Percentiles rank a stretch among this genome's conserved stretches.
Conservation (phyloP, 768 basidiomycete genomes). For the Hericium rajendrae region DNA sequence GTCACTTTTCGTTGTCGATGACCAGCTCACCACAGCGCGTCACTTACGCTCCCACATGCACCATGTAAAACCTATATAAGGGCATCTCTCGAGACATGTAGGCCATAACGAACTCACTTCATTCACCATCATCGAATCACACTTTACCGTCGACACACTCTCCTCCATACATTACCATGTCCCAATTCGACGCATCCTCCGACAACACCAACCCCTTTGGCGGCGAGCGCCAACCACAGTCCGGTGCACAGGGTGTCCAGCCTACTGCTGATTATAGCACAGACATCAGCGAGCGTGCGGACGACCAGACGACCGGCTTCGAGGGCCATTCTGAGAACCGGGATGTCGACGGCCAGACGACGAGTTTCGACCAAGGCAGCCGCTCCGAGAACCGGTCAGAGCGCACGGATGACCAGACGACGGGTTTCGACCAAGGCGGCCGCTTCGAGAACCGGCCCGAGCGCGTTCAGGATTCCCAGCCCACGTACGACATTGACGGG, state of each 20-base stretch:
- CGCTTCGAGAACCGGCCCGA: not conserved
- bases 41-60: too few relatives aligned
- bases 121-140: not conserved
- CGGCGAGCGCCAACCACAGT: conserved; percentile 29
- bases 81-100: not conserved
- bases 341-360: not conserved
- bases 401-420: not conserved
- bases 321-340: too few relatives aligned
- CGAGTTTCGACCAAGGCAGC: conserved; percentile 4
- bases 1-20: too few relatives aligned
- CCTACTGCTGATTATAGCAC: conserved; percentile 29
- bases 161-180: not conserved
- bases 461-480: not conserved
- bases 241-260: conserved; percentile 27
- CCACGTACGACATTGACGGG: not conserved
- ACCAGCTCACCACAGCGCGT: too few relatives aligned
- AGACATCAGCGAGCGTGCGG: conserved; percentile 26
- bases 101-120: not conserved
- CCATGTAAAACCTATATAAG: not conserved
- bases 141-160: not conserved
- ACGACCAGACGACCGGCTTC: not conserved
- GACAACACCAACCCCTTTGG: not conserved
- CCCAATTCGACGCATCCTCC: not conserved
- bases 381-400: not conserved
- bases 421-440: conserved; percentile 4